Conservation (phyloP, 768 basidiomycete genomes). For the Fibroporia radiculosa region DNA sequence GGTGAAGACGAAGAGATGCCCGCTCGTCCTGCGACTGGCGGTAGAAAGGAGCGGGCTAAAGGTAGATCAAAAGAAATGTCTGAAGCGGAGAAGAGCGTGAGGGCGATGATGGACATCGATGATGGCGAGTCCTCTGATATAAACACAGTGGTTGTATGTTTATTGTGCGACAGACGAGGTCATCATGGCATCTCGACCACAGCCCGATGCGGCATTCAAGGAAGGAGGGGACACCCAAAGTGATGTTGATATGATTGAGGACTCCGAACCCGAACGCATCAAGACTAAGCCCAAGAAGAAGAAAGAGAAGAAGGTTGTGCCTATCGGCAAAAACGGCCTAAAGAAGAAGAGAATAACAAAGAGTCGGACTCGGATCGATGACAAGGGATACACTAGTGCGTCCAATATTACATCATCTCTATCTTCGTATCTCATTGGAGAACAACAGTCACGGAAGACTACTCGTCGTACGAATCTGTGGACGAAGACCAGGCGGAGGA, state of each 20-base stretch:
- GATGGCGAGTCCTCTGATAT: conserved; percentile 38
- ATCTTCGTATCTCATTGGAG: too few relatives aligned
- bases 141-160: not conserved
- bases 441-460: conserved; percentile 68
- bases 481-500: conserved; percentile 42
- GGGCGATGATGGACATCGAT: conserved; percentile 74
- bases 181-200: conserved; percentile 8
- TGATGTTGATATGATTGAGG: conserved; percentile 21
- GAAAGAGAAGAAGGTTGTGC: conserved; percentile 52
- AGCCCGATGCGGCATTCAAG: conserved; percentile 17
- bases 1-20: conserved; percentile 41
- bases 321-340: conserved; percentile 70
- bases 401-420: too few relatives aligned
- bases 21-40: conserved; percentile 20
- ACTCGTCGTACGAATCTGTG: conserved; percentile 76
- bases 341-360: conserved; percentile 65
- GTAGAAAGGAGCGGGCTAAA: conserved; percentile 10
- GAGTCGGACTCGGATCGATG: conserved; percentile 45
- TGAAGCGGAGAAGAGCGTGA: conserved; percentile 35
- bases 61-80: conserved; percentile 26
- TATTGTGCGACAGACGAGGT: conserved; percentile 10
- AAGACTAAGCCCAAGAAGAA: conserved; percentile 26
- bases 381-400: conserved; percentile 70
- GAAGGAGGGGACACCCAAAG: conserved; percentile 22
- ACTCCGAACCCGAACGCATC: conserved; percentile 16